Percentiles rank a stretch among this genome's conserved stretches.
phyloP scores from a whole-genome alignment of 306 rosid genomes.

The Trichosanthes truncata region DNA sequence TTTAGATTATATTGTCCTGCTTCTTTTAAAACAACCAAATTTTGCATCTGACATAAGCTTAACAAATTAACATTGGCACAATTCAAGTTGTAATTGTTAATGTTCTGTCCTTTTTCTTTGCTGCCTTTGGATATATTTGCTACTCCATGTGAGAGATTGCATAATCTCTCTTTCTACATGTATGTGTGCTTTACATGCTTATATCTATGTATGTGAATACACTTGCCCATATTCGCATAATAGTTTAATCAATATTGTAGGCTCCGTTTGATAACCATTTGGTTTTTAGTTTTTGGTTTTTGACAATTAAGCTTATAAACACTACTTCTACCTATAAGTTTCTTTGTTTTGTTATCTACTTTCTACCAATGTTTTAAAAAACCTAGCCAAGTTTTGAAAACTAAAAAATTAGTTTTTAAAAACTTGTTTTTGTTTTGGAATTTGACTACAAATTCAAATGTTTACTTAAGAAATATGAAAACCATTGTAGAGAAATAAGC shows the following conservation, averaged over 20 bases:
- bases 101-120: background rate
- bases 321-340: no score
- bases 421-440: no score
- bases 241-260: background rate
- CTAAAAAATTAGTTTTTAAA: no score
- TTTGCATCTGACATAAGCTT: background rate
- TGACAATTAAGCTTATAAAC: no score
- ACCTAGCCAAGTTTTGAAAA: no score
- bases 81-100: background rate
- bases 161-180: background rate
- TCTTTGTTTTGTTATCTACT: no score
- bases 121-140: background rate
- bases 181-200: background rate
- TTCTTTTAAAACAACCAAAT: background rate
- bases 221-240: background rate
- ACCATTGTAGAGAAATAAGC: no score
- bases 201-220: background rate
- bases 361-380: no score
- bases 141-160: background rate
- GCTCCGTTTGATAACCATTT: no score
- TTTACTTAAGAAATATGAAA: no score
- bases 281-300: no score
- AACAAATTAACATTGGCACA: background rate
- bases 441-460: no score
- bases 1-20: background rate